A percentile compares a stretch with the other conserved stretches of the same genome.
Conservation (phyloP, 768 basidiomycete genomes). For the Leccinum longicurvipes region DNA sequence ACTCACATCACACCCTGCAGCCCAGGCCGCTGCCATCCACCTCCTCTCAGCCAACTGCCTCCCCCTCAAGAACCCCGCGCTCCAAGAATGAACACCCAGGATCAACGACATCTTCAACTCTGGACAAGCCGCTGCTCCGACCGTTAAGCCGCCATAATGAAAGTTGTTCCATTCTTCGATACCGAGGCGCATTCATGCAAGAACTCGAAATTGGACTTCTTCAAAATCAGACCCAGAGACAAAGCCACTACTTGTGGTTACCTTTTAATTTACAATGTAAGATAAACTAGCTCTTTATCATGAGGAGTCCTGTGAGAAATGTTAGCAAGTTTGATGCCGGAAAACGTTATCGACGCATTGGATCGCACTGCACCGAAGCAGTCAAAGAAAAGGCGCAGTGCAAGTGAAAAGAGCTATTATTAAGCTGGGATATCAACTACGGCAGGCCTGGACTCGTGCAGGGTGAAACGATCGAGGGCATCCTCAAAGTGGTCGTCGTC, state of each 20-base stretch:
- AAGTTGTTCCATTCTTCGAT: neutral
- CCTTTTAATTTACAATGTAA: too few relatives aligned
- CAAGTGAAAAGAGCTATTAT: neutral
- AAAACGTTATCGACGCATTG: neutral
- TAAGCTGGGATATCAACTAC: conserved; percentile 20
- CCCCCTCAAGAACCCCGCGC: too few relatives aligned
- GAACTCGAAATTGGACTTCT: neutral
- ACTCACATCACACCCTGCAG: too few relatives aligned
- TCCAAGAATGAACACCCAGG: too few relatives aligned
- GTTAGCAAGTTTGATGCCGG: too few relatives aligned
- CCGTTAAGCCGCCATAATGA: neutral
- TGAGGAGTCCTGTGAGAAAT: too few relatives aligned
- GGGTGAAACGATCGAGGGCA: conserved; percentile 58
- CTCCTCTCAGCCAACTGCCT: too few relatives aligned
- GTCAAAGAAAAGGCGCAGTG: neutral
- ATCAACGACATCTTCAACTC: neutral
- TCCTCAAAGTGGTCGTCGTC: conserved; percentile 56
- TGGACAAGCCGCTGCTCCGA: neutral
- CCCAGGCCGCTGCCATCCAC: too few relatives aligned
- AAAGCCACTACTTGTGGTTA: too few relatives aligned
- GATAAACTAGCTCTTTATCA: too few relatives aligned
- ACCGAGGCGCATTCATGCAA: neutral
- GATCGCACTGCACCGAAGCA: neutral
- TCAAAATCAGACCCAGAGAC: too few relatives aligned
- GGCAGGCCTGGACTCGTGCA: conserved; percentile 8